A percentile compares a stretch with the other conserved stretches of the same genome.
These are phyloP conservation scores for Peronospora farinosa DNA, from an alignment of 352 stramenopile species.

Conservation along the genomic window DNA sequence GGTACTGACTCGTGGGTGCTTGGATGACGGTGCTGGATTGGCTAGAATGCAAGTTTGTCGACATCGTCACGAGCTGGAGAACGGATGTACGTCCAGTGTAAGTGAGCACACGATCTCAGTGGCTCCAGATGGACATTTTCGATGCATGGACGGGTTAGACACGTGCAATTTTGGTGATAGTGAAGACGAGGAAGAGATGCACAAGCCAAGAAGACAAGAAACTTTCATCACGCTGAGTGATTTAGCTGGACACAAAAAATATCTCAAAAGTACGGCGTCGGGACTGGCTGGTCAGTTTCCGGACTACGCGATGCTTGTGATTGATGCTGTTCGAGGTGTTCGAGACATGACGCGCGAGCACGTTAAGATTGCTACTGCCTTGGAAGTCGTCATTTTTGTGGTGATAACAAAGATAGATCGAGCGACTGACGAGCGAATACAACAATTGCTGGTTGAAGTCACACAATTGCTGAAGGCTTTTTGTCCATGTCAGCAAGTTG, in stretches of 20 bases:
- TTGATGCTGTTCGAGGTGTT: slow-evolving; percentile 60
- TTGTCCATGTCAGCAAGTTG: slow-evolving; percentile 23
- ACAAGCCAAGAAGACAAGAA: slow-evolving; percentile 22
- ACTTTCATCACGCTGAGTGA: slow-evolving; percentile 66
- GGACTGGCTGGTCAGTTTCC: slow-evolving; percentile 79
- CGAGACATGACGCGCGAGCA: slow-evolving; percentile 75
- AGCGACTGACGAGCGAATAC: slow-evolving; percentile 37
- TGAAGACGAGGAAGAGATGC: slow-evolving; percentile 22
- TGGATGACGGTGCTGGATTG: slow-evolving; percentile 81
- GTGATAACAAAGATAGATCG: slow-evolving; percentile 76
- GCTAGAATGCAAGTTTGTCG: slow-evolving; percentile 87
- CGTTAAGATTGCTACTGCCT: slow-evolving; percentile 64
- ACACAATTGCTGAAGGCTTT: slow-evolving; percentile 33
- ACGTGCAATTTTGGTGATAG: slow-evolving; percentile 48
- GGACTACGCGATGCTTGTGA: slow-evolving; percentile 82
- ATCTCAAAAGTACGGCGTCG: slow-evolving; percentile 85
- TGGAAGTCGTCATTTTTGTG: slow-evolving; percentile 71
- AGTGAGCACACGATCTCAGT: slow-evolving; percentile 82
- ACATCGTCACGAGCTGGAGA: slow-evolving; percentile 87
- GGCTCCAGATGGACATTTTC: slow-evolving; percentile 53
- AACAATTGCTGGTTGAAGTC: slow-evolving; percentile 44
- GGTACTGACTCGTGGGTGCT: slow-evolving; percentile 76
- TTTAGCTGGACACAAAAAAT: slow-evolving; percentile 79
- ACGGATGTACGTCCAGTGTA: slow-evolving; percentile 84
- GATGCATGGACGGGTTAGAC: slow-evolving; percentile 40